These are phyloP conservation scores for Phytophthora litchii DNA, from an alignment of 352 stramenopile genomes.

Conservation along the genomic window DNA sequence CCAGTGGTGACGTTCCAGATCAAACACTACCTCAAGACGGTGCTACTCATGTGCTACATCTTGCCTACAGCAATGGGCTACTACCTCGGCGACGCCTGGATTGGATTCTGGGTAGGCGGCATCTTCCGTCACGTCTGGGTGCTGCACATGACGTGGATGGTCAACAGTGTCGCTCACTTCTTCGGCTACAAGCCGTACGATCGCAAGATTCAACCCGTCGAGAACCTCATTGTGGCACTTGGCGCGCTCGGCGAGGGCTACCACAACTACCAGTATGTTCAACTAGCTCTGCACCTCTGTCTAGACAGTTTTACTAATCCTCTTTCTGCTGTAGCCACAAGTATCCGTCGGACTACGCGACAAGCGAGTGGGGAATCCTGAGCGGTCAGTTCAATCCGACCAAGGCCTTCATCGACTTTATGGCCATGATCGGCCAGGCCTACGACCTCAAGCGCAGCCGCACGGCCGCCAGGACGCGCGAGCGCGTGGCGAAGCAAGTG, in stretches of 20 bases:
- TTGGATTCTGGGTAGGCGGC: conserved; percentile 96
- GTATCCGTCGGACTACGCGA: conserved; percentile 98
- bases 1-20: conserved; percentile 97
- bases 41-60: conserved; percentile 97
- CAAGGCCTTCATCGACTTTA: conserved; percentile 97
- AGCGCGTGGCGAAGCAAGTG: conserved; percentile 72
- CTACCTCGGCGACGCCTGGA: conserved; percentile 93
- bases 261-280: conserved; percentile 97
- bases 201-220: conserved; percentile 92
- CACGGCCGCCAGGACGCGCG: conserved; percentile 69
- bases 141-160: conserved; percentile 98
- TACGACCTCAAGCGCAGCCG: conserved; percentile 96
- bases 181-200: conserved; percentile 99
- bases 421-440: conserved; percentile 92
- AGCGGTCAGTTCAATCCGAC: conserved; percentile 97
- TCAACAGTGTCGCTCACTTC: conserved; percentile 99
- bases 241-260: conserved; percentile 97
- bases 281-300: no score
- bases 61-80: conserved; percentile 92
- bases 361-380: conserved; percentile 96
- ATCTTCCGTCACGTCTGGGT: conserved; percentile 96
- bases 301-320: conserved; percentile 1
- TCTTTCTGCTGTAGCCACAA: conserved; percentile 88
- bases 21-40: conserved; percentile 87
- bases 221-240: conserved; percentile 97